Evolutionary conservation across 306 rosid genomes (phyloP), one percentile per base, ranked within the genome.

Genomic region (Trifolium subterraneum): DNA sequence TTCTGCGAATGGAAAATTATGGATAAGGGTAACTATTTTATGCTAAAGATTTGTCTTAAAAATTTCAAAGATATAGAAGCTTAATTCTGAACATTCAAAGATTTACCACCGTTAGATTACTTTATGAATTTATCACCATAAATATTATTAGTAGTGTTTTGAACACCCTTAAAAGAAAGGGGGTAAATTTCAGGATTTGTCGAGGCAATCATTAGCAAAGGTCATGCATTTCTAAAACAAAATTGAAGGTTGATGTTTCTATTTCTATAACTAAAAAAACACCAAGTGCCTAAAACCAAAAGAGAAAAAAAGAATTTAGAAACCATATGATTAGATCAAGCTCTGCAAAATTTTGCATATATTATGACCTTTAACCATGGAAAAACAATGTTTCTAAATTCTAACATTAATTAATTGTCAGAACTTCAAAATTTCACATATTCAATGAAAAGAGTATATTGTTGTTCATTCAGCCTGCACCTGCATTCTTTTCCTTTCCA

Each of bases 401-500:
- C n/a, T 10, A 79, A 52, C 29, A 47, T 27, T 48, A 54, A 56
- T 35, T 20, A 55, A 80, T 35, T 35, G 45, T 48, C 74, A 35
- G 39, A 70, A 48, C 31, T 62, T 29, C 48, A 5, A 9, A 20
- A 41, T 54, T 79, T 73, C 72, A 54, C 23, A 39, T 50, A 54
- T 19, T 15, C 56, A 51, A 42, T 59, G 15, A 31, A 31, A 69
- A 47, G 36, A 58, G 51, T 1, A 3, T n/a, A 75, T 18, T 64
- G 45, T 13, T 41, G 25, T 66, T 74, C 76, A 78, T 44, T 79
- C 42, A 48, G 64, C 63, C 59, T 8, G 82, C 70, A 95, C 98
- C 99, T 92, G 95, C 92, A 90, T 71, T 86, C 98, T 90, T 80
- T 92, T 87, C 80, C 97, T 90, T 47, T 96, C 85, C 71, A 90